phyloP scores from a whole-genome alignment of 306 rosid species.

The Sindora glabra region DNA sequence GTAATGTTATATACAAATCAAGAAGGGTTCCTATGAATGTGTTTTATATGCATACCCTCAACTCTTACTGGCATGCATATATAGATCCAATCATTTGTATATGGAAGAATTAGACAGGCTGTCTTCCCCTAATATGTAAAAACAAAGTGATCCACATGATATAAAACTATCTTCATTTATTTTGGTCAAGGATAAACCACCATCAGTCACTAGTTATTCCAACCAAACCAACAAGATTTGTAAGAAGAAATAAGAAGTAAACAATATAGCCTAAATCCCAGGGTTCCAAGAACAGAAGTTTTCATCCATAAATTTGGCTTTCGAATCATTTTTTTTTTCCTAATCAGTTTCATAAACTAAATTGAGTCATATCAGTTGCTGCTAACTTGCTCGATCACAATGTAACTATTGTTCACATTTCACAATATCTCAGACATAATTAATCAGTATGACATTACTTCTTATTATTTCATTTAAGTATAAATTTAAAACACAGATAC shows the following conservation, averaged over 20 bases:
- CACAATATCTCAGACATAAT: not conserved
- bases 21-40: not conserved
- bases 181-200: no score
- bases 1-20: not conserved
- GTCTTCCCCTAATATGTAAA: slow-evolving; percentile 1
- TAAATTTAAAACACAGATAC: not conserved
- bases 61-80: not conserved
- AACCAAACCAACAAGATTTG: not conserved
- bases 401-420: not conserved
- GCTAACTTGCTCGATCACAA: not conserved
- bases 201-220: not conserved
- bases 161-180: no score
- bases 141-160: not conserved
- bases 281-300: not conserved
- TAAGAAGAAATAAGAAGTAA: not conserved
- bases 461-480: not conserved
- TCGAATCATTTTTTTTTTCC: no score
- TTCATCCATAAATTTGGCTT: not conserved
- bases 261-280: not conserved
- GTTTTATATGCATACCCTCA: not conserved
- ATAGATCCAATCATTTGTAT: not conserved
- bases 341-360: no score
- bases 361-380: not conserved
- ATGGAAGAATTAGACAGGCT: not conserved
- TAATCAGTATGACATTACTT: not conserved